Evolutionary conservation across 75 land plant species (phyloP).

Genomic region (Selaginella moellendorffii): DNA sequence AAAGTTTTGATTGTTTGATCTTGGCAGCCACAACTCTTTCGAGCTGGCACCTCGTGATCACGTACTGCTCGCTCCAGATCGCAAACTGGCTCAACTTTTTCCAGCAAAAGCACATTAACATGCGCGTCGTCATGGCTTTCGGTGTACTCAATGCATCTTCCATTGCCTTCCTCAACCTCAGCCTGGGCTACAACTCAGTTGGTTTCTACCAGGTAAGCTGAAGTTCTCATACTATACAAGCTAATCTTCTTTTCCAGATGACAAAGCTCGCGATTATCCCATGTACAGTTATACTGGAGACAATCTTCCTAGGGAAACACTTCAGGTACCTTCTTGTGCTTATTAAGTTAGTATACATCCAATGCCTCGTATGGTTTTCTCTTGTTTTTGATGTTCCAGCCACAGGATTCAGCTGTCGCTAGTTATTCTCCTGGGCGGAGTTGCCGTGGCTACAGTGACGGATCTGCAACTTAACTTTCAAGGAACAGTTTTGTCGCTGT

Average conservation of each 20-base stretch:
- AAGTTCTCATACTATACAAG: not conserved
- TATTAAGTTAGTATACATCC: not conserved
- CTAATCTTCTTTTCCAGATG: slow-evolving; percentile 42
- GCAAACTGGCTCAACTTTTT: slow-evolving; percentile 18
- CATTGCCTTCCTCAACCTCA: slow-evolving; percentile 18
- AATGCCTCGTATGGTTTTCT: not conserved
- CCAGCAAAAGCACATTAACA: slow-evolving; percentile 18
- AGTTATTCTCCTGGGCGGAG: not conserved
- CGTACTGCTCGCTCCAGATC: slow-evolving; percentile 18
- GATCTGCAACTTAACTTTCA: not conserved
- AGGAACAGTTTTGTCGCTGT: not conserved
- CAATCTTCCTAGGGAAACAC: slow-evolving; percentile 52
- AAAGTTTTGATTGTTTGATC: too few species aligned
- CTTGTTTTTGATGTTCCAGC: too few species aligned
- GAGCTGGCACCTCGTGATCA: slow-evolving; percentile 21
- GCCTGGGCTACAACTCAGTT: slow-evolving; percentile 54
- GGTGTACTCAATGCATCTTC: slow-evolving; percentile 20
- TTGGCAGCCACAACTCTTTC: slow-evolving; percentile 21
- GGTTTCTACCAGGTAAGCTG: slow-evolving; percentile 83
- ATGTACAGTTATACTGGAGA: slow-evolving; percentile 81
- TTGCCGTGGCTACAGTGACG: not conserved
- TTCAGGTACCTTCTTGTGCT: slow-evolving; percentile 45
- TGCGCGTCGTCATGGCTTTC: slow-evolving; percentile 18
- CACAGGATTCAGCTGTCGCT: not conserved
- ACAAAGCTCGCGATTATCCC: slow-evolving; percentile 94